Evolutionary conservation across 129 eudicot species (phyloP).

Genomic region (Oenanthe sinensis): DNA sequence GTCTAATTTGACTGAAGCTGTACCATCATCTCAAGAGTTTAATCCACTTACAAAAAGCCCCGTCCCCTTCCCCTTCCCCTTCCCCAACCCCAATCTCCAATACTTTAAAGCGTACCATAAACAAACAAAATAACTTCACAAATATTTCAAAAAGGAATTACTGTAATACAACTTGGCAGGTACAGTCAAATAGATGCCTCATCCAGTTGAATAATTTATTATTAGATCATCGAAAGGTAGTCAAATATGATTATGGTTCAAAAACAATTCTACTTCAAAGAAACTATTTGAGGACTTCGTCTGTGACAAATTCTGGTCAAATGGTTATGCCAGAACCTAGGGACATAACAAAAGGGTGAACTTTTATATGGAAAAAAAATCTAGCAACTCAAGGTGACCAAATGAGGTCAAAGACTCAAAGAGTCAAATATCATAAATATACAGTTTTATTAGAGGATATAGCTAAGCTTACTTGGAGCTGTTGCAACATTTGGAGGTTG

Average conservation of each 20-base stretch:
- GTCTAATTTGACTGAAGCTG: background rate
- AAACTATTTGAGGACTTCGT: background rate
- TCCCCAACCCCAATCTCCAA: background rate
- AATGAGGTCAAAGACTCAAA: background rate
- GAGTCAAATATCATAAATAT: background rate
- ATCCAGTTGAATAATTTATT: background rate
- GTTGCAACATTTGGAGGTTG: slow-evolving; percentile 33
- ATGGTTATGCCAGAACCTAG: background rate
- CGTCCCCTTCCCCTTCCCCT: background rate
- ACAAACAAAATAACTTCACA: background rate
- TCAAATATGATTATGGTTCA: background rate
- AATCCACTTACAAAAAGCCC: background rate
- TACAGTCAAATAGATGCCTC: background rate
- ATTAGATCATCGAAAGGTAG: too few relatives aligned
- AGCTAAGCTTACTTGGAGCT: slow-evolving; percentile 41
- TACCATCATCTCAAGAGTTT: background rate
- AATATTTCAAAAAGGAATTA: background rate
- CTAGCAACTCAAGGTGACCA: background rate
- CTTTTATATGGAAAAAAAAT: background rate
- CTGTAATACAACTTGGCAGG: background rate
- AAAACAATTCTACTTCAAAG: background rate
- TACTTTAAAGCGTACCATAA: background rate
- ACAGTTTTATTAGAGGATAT: background rate
- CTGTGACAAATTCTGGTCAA: background rate
- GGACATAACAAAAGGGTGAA: background rate